These are phyloP conservation scores for Alternaria ventricosa DNA, from an alignment of 2,329 filamentous ascomycete species.

Conservation along the genomic window DNA sequence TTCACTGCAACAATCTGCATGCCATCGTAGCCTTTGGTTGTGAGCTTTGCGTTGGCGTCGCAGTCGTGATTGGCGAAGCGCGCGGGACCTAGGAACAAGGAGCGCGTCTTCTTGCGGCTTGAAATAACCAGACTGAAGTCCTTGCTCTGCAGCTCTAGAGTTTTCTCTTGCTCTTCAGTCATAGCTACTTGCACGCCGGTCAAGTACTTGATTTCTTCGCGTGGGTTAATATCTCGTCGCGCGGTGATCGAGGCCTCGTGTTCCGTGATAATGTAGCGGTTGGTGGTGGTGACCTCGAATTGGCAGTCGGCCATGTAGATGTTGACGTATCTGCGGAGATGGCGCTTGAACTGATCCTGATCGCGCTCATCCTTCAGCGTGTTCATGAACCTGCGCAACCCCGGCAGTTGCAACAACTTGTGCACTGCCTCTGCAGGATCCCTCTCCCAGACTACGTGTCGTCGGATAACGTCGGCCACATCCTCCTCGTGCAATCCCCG, in stretches of 20 bases:
- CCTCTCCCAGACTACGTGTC: constrained; percentile 75
- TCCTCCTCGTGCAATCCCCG: constrained; percentile 75
- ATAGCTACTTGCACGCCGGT: constrained; percentile 91
- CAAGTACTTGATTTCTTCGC: constrained; percentile 89
- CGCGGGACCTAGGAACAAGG: constrained; percentile 91
- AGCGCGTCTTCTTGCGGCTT: constrained; percentile 86
- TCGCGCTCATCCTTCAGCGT: constrained; percentile 76
- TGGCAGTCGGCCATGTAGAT: constrained; percentile 94
- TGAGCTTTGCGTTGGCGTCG: constrained; percentile 85
- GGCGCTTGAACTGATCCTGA: constrained; percentile 82
- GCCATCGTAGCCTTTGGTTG: constrained; percentile 81
- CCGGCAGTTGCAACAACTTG: constrained; percentile 73
- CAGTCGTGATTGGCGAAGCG: constrained; percentile 98
- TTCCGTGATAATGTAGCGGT: constrained; percentile 89
- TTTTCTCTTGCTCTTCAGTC: constrained; percentile 85
- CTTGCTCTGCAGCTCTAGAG: constrained; percentile 79
- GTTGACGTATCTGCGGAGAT: constrained; percentile 87
- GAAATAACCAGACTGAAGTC: constrained; percentile 98
- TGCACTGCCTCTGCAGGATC: constrained; percentile 74
- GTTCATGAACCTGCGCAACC: constrained; percentile 73
- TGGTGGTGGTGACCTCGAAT: constrained; percentile 92
- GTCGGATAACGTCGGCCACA: constrained; percentile 65
- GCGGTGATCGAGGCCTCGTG: constrained; percentile 90
- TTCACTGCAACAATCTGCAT: constrained; percentile 89
- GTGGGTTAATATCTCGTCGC: constrained; percentile 76